Percentiles rank a stretch among this genome's conserved stretches.
Evolutionary conservation across 305 asterid genomes (phyloP).

Genomic region (Solanum chacoense): DNA sequence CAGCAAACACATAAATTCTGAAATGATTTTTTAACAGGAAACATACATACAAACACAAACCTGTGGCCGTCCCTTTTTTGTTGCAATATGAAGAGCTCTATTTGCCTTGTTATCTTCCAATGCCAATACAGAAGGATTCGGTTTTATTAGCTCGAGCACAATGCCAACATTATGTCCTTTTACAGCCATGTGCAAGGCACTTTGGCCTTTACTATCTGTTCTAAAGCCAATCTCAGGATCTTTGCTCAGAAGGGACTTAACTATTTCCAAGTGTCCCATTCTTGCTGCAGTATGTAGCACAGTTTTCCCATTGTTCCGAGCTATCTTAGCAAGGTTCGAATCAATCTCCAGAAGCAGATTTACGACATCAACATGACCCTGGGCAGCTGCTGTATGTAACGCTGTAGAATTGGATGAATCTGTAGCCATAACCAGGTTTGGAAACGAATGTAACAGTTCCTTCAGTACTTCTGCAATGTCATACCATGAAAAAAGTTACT

Average conservation of each 20-base stretch:
- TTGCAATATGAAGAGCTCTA: constrained; percentile 81
- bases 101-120: constrained; percentile 80
- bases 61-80: constrained; percentile 79
- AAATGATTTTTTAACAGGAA: neutral
- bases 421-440: constrained; percentile 82
- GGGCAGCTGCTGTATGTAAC: constrained; percentile 92
- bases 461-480: constrained; percentile 60
- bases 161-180: constrained; percentile 82
- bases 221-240: constrained; percentile 65
- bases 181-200: constrained; percentile 89
- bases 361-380: constrained; percentile 63
- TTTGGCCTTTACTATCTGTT: constrained; percentile 84
- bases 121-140: constrained; percentile 57
- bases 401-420: constrained; percentile 78
- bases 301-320: constrained; percentile 88
- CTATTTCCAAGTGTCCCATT: constrained; percentile 90
- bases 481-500: neutral
- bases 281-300: constrained; percentile 91
- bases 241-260: constrained; percentile 54
- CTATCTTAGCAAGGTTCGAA: constrained; percentile 75
- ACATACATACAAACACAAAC: constrained; percentile 11
- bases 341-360: constrained; percentile 73
- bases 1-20: neutral
- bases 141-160: constrained; percentile 70
- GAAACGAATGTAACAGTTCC: constrained; percentile 55